Evolutionary conservation across 805 yeast species (phyloP).

Genomic region (Teunomyces stri): DNA sequence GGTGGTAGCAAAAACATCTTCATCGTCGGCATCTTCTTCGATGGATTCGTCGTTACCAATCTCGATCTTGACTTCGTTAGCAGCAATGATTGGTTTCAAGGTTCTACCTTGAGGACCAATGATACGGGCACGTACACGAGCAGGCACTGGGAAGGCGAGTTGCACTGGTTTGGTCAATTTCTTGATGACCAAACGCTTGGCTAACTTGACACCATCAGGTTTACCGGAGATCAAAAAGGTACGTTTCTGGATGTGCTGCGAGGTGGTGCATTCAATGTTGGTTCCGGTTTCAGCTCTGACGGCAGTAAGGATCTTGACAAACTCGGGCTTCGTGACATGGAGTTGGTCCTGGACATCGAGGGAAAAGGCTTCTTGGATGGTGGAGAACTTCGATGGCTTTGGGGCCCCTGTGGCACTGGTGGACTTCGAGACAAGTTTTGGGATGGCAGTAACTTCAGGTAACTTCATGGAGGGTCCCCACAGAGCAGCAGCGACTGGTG

Average conservation of each 20-base stretch:
- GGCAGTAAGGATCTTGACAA: conserved; percentile 61
- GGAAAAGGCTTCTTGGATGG: conserved; percentile 76
- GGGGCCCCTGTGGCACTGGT: conserved; percentile 14
- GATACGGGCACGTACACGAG: conserved; percentile 69
- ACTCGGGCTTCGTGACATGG: conserved; percentile 60
- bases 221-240: conserved; percentile 81
- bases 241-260: conserved; percentile 71
- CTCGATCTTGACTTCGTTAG: conserved; percentile 67
- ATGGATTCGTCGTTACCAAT: conserved; percentile 44
- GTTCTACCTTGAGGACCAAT: conserved; percentile 87
- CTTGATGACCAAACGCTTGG: conserved; percentile 72
- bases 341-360: conserved; percentile 68
- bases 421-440: conserved; percentile 14
- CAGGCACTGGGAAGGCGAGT: conserved; percentile 64
- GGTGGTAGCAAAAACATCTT: conserved; percentile 59
- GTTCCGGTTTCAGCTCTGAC: conserved; percentile 62
- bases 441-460: conserved; percentile 16
- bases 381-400: conserved; percentile 46
- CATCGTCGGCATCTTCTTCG: conserved; percentile 44
- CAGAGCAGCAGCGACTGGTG: conserved; percentile 31
- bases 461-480: conserved; percentile 41
- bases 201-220: conserved; percentile 60
- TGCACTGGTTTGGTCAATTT: conserved; percentile 74
- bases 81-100: conserved; percentile 73
- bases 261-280: conserved; percentile 78